Base-by-base conservation (phyloP, 768 basidiomycete genomes). In the Rhodosporidiobolus sp. region DNA sequence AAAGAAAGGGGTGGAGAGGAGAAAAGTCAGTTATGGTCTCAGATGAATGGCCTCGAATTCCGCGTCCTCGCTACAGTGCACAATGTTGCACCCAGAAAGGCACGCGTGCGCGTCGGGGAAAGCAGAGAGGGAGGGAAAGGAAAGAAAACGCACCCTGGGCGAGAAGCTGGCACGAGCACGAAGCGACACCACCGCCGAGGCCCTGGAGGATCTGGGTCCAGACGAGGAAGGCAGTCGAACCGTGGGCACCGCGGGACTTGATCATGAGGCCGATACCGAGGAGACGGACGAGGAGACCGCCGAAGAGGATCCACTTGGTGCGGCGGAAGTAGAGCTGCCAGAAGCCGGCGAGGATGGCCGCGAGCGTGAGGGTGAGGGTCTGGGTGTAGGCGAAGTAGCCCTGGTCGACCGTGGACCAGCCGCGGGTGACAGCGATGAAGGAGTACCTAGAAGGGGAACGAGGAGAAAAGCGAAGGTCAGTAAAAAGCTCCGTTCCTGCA, bases 161-260 rank as follows among this genome's bases (percentile, higher is more conserved):
- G 24, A 80, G 78, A 54, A 82, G 75, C 65, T 83, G 81, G 24
- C 76, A 74, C 4, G 79, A 74, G 57, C 80, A 79, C 32, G 81
- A 78, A 11, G 88, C 88, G 67, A 90, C 84, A 24, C 89, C 90
- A 22, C 90, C 90, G 26, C 90, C 90, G 16, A 88, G 81, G 58
- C 89, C 90, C 81, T 90, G 89, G 24, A 91, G 82, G 61, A 90
- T 80, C 75, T 91, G 90, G 30, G 85, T 86, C 81, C 85, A 83
- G 8, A 90, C 87, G 38, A 90, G 83, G 65, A 82, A 80, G 64
- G 61, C 77, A 53, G 80, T 45, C 83, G 85, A 65, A 28, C 64
- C 75, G 69, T 86, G 82, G 4, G 88, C 86, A 22, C 88, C 88
- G 26, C 87, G 85, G 9, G 89, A 87, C 76, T 86, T 85, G 72